Base-by-base conservation (phyloP, 257 asterid genomes). In the Catharanthus roseus region DNA sequence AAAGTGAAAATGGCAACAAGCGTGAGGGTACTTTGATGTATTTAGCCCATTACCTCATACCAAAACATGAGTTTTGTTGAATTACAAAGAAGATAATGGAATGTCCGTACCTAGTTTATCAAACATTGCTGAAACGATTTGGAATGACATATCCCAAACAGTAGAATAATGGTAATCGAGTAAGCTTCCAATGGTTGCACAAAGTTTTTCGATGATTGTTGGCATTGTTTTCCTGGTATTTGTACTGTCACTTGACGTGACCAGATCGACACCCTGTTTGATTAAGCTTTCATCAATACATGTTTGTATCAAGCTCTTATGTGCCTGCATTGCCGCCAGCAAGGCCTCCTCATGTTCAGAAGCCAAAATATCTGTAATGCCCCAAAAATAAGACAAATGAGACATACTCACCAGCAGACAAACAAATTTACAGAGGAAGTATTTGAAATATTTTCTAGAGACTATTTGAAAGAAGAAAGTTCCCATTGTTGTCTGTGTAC, bases 321-420 rank as follows among this genome's bases (percentile, higher is more conserved):
- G 84, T 64, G 99, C 78, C 75, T 87, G 87, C 82, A 80, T 77
- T 19, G 97, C 86, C 47, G 95, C 93, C 60, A 85, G 73, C 73
- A 85, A 72, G 62, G 99, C 92, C 80, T 86, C 97, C 82, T 87
- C 96, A n/a, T 91, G 97, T 50, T 82, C 97, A 80, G 97, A 87
- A 78, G 81, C 86, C 84, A 95, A 78, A 76, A 89, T 76, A 79
- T 86, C 99, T 93, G 88, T 56, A 68, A 24, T 75, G 65, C 51
- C 60, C 76, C 65, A 75, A 63, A 82, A 57, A 36, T 41, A 11
- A 70, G 65, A 65, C 3, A 64, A 29, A 34, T 55, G 42, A 70
- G 15, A 68, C n/a, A 34, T 41, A 34, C 29, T 54, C 1, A 23
- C 70, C 12, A 19, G n/a, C 39, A 57, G 10, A 28, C 2, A 28